These are phyloP conservation scores for Multifurca ochricompacta DNA, from an alignment of 768 basidiomycete genomes.

Conservation along the genomic window DNA sequence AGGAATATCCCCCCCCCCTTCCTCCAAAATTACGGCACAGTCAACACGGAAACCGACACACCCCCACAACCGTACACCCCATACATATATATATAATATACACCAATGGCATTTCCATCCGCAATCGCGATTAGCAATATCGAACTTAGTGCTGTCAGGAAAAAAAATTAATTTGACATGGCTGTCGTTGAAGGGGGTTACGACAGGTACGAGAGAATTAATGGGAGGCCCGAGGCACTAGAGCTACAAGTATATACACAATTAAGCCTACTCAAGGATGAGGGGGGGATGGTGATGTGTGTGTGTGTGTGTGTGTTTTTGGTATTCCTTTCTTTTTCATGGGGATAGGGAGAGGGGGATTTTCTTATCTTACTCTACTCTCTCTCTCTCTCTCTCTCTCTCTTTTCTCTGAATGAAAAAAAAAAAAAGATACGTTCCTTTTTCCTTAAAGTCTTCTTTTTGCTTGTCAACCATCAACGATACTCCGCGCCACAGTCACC, in stretches of 20 bases:
- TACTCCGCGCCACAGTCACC: slow-evolving; percentile 86
- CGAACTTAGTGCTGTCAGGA: not conserved
- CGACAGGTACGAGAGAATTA: not conserved
- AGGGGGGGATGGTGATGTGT: no score
- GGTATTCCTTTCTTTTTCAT: not conserved
- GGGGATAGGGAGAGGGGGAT: not conserved
- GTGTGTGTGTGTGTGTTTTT: no score
- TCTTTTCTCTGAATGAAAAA: no score
- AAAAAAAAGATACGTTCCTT: no score
- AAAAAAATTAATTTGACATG: not conserved
- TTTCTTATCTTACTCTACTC: not conserved
- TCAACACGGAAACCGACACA: not conserved
- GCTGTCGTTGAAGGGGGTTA: not conserved
- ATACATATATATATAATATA: not conserved
- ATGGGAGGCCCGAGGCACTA: not conserved
- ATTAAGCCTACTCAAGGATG: not conserved
- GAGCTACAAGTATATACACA: not conserved
- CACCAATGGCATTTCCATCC: not conserved
- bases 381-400: not conserved
- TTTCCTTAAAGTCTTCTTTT: no score
- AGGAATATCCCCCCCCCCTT: not conserved
- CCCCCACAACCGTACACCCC: not conserved
- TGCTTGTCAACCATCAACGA: slow-evolving; percentile 30
- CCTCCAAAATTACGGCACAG: slow-evolving; percentile 5
- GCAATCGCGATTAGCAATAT: slow-evolving; percentile 1